Evolutionary conservation across 441 rosid genomes (phyloP), one percentile per base, ranked within the genome.

Genomic region (Populus hybrid): DNA sequence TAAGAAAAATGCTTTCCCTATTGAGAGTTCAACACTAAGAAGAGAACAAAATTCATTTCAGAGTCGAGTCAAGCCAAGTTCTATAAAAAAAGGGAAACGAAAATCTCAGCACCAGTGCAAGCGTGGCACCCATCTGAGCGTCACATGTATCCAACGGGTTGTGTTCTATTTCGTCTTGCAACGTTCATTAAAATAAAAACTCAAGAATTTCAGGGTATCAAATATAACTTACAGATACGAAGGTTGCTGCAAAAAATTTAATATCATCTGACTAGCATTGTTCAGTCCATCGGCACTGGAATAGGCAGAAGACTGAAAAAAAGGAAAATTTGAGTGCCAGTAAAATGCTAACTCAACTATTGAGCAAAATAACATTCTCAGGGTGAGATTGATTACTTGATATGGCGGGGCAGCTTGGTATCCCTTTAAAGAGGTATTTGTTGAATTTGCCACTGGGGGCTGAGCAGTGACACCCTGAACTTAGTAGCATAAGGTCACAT

Each of bases 241-340:
- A 35, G 96, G 95, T 74, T 82, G 91, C 80, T 83, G 85, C 84
- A 94, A 84, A 79, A 84, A 84, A 76, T 83, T 82, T 66, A 91
- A 35, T 77, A 96, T 88, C 81, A 85, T 82, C 80, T 88, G 90
- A 74, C 78, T 80, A 16, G 82, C 65, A 73, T 81, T 83, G 82
- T 73, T 82, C 72, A 87, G 76, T 79, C 82, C 89, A 71, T 84
- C 88, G 59, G 77, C 63, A 66, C 79, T 78, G 64, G 74, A 81
- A 69, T 87, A 90, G 80, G 83, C 84, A 33, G 81, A 76, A 69
- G 87, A 77, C 91, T 85, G 90, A 28, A 84, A 81, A 78, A 75
- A 26, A 28, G 31, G 2, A 72, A 64, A 68, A 78, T n/a, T 64
- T 71, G 38, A 64, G 65, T 35, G 31, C 45, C 18, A 69, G 23